Base-by-base conservation (phyloP, 192 early-diverging fungal species). In the Backusella sp. region DNA sequence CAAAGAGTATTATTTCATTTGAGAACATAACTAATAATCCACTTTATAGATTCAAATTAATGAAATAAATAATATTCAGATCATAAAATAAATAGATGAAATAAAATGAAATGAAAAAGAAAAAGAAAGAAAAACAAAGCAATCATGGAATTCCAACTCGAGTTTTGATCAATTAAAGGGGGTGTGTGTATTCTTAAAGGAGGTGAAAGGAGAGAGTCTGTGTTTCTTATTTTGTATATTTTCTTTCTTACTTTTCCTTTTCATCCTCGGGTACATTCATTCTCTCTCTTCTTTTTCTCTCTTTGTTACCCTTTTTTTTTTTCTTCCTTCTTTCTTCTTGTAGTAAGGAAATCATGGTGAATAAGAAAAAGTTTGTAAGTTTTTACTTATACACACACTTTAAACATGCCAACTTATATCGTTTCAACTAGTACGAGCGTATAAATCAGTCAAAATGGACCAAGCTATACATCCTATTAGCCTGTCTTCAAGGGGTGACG, bases 371-470 rank as follows among this genome's bases (percentile, higher is more conserved):
- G 39, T 30, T 71, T 30, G 70, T 71, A 71, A 26, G 69, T n/a
- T 68, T 68, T 66, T 39, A 39, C 2, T 35, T n/a, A 67, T 35
- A 3, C 15, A 35, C 17, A 7, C 42, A 44, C 12, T 6, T 44
- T 44, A 6, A 30, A 11, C 14, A 23, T 11, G 30, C 6, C 11
- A 11, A 66, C 28, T 66, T 69, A 8, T 41, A n/a, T 35, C 34
- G 0, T 62, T 46, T 71, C 32, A 17, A 26, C 26, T 80, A 83
- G 82, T 34, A 52, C 12, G 44, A 53, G 8, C 70, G 82, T 8
- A 52, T 83, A 14, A 73, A 42, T 7, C 78, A 80, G 35, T 75
- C 78, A 49, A 70, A 67, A 46, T 78, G 76, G 78, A 77, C 82
- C 4, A 73, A 75, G 65, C 5, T 46, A 12, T 83, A 80, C 36